Evolutionary conservation across 108 stramenopile species (phyloP), one percentile per base, ranked within the genome.

Genomic region (Chaetoceros muelleri): DNA sequence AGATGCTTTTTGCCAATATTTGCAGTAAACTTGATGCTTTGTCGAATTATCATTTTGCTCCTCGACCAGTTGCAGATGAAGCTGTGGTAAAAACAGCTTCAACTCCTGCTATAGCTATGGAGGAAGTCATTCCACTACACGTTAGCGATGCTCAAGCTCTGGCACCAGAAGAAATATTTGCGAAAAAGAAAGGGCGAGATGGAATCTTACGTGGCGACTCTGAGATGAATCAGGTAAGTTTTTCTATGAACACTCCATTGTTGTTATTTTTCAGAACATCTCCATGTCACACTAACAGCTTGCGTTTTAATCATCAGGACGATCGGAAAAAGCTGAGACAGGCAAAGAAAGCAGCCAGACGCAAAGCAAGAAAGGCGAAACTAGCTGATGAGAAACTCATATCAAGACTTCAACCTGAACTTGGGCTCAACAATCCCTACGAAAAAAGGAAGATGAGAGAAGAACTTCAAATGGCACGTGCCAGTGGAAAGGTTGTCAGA

Each of bases 21-120:
- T 95, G 92, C 52, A 85, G 85, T 49, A 91, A 95, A 60, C 76
- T 99, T 28, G 98, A 99, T 71, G 90, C 95, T 2, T 59, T 99
- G 61, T 96, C 94, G 10, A 96, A 97, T 66, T 99, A 96, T 78
- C 93, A 99, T 76, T 99, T 95, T 67, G 88, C 90, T 5, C 98
- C 98, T 1, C 76, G 95, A 34, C 90, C 95, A 3, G 72, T 91
- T 56, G 78, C 84, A 2, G 86, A 93, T 10, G 95, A 96, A 65
- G 90, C 90, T 3, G 93, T 88, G 53, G 84, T 94, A 3, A 57
- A 74, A 34, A 52, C 81, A n/a, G 62, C 72, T 30, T 72, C 73
- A 25, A 76, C 81, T 0, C 91, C 92, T 18, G 95, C 97, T 3
- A 96, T 98, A 60, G 95, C 95, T 3, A 95, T 98, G 95, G 97